Evolutionary conservation across 306 rosid genomes (phyloP).

Genomic region (Vigna hirtella): DNA sequence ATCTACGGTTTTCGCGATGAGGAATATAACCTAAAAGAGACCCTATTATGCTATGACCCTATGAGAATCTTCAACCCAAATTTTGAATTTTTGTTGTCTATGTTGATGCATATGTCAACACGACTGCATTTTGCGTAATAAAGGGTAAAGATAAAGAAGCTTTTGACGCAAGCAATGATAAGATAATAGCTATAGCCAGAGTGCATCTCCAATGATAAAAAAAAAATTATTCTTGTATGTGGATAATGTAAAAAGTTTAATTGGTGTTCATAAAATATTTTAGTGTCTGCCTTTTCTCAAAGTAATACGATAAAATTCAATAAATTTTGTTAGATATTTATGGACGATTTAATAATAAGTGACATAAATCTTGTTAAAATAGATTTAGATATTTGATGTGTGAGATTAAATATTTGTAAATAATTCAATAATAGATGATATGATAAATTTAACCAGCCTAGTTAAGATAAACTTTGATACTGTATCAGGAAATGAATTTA

Average conservation of each 20-base stretch:
- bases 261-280: no score
- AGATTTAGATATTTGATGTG: no score
- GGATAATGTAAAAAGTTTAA: neutral
- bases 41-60: neutral
- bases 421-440: no score
- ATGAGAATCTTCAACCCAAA: neutral
- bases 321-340: no score
- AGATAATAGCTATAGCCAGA: neutral
- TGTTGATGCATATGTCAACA: slow-evolving; percentile 4
- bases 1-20: neutral
- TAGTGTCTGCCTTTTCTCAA: neutral
- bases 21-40: slow-evolving; percentile 18
- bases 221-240: neutral
- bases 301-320: no score
- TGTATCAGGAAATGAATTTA: no score
- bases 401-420: no score
- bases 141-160: slow-evolving; percentile 5
- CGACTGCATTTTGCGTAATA: neutral
- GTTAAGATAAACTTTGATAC: no score
- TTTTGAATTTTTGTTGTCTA: neutral
- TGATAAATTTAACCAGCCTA: no score
- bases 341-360: no score
- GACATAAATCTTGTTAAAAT: no score
- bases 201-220: neutral
- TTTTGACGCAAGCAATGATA: neutral